Base-by-base conservation (phyloP, 2,329 filamentous ascomycete species). In the Dactylellina drechsleri region DNA sequence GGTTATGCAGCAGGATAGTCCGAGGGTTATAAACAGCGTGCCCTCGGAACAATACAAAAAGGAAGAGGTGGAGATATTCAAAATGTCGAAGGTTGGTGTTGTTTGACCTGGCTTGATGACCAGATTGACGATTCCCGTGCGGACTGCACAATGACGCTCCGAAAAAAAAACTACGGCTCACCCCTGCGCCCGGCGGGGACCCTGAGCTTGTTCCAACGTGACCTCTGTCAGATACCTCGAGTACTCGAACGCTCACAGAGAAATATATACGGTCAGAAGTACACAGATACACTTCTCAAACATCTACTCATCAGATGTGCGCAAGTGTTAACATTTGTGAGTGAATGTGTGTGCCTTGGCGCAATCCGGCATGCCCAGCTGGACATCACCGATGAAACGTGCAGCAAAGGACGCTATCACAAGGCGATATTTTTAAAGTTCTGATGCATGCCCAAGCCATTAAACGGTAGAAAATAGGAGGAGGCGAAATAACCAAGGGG, bases 61-160 rank as follows among this genome's bases (percentile, higher is more conserved):
- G 31, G 31, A 36, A 36, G 31, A 36, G 31, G 31, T 5, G 31
- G 31, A 36, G 31, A 36, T 36, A 36, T 36, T 10, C 31, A 36
- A 36, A 36, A 36, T 36, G 31, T 36, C 31, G 31, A 36, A 36
- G 31, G 31, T 36, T 36, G 31, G 31, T 36, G 31, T 7, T 36
- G 31, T 36, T 52, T 23, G 28, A 40, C 26, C 36, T 41, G 61
- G 58, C 66, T 41, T 47, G 43, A 57, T 41, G 49, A 60, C 65
- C 62, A 58, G 41, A 62, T 31, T 41, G 49, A 18, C 18, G n/a
- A 18, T 18, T n/a, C 15, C 43, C 15, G 43, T 41, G 56, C 61
- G 52, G 61, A 15, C 12, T 60, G 59, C 66, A 56, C 57, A 36
- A 41, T 64, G 60, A 65, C 60, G 45, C 31, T 5, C 31, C 31